Evolutionary conservation across 768 basidiomycete genomes (phyloP), one percentile per base, ranked within the genome.

Genomic region (Vararia minispora): DNA sequence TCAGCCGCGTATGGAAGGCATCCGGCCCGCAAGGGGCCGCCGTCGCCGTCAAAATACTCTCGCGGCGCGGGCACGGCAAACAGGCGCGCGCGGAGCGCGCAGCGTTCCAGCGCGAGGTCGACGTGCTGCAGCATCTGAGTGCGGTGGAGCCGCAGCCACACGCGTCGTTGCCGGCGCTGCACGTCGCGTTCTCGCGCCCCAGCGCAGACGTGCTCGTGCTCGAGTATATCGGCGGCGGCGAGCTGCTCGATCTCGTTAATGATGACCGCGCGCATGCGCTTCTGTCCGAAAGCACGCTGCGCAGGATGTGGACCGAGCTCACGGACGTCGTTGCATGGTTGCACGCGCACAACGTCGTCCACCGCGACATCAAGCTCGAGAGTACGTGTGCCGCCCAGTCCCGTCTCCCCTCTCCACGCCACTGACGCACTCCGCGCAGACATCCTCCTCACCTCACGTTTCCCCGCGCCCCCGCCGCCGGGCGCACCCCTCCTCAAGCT

Each of bases 351-450:
- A 79, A 78, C 1, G 67, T 91, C 28, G 88, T 94, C 2, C 90
- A 94, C 57, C 71, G 90, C 3, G 90, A 92, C 58, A 77, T 94
- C 61, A 94, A 94, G 61, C 74, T 81, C n/a, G 79, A 81, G 57
- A 79, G 77, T 78, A 41, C 33, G 74, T 61, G 6, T 34, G 4
- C 16, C 20, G 16, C n/a, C 18, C 12, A 23, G 26, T 36, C 33
- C 28, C 27, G 12, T 5, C 24, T 14, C 20, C 10, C 10, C 6
- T 27, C 34, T 28, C n/a, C 11, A 16, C 16, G 29, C 12, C 23
- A 26, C 28, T 28, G 17, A 33, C 39, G 31, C 16, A 35, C 28
- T 29, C 46, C 22, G 14, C 32, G 6, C 53, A 88, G 84, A 88
- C 53, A 81, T 89, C 50, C 70, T 90, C 33, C 66, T 90, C 46